Percentiles rank a stretch among this genome's conserved stretches.
These are phyloP conservation scores for Colletotrichum tofieldiae DNA, from an alignment of 2,329 filamentous ascomycete genomes.

Conservation along the genomic window DNA sequence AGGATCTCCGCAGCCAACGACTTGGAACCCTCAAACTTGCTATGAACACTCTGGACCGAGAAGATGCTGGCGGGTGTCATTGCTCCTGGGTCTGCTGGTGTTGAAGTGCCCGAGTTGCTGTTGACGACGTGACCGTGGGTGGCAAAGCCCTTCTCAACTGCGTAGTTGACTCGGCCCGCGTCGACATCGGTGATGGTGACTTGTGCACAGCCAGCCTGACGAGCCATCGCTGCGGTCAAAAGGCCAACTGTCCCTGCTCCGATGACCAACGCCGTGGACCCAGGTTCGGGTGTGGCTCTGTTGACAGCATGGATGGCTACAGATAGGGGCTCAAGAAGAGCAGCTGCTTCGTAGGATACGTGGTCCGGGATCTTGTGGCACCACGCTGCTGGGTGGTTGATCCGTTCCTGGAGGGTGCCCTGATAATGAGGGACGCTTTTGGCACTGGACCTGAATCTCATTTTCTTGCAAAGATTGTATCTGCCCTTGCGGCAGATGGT, in stretches of 20 bases:
- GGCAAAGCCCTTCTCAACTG: constrained; percentile 71
- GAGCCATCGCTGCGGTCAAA: constrained; percentile 74
- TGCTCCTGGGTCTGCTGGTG: constrained; percentile 58
- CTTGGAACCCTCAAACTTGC: constrained; percentile 67
- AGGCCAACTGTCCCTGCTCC: constrained; percentile 76
- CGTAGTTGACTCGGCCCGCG: constrained; percentile 72
- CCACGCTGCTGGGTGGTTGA: constrained; percentile 75
- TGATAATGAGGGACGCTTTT: constrained; percentile 76
- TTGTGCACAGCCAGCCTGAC: constrained; percentile 71
- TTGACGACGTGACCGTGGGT: constrained; percentile 71
- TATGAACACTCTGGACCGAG: constrained; percentile 62
- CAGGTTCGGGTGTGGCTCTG: constrained; percentile 66
- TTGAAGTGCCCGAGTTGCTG: constrained; percentile 62
- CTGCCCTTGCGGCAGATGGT: constrained; percentile 66
- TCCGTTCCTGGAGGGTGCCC: constrained; percentile 73
- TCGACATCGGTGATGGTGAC: constrained; percentile 76
- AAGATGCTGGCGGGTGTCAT: constrained; percentile 64
- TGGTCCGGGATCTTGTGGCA: constrained; percentile 76
- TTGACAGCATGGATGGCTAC: constrained; percentile 75
- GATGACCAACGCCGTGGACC: constrained; percentile 74
- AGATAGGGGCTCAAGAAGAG: constrained; percentile 74
- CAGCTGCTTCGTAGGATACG: constrained; percentile 72
- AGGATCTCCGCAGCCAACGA: constrained; percentile 66
- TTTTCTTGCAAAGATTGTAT: constrained; percentile 75
- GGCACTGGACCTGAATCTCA: constrained; percentile 75